Percentiles rank a stretch among this genome's conserved stretches.
Conservation (phyloP, 129 eudicot species). For the Flaveria trinervia region DNA sequence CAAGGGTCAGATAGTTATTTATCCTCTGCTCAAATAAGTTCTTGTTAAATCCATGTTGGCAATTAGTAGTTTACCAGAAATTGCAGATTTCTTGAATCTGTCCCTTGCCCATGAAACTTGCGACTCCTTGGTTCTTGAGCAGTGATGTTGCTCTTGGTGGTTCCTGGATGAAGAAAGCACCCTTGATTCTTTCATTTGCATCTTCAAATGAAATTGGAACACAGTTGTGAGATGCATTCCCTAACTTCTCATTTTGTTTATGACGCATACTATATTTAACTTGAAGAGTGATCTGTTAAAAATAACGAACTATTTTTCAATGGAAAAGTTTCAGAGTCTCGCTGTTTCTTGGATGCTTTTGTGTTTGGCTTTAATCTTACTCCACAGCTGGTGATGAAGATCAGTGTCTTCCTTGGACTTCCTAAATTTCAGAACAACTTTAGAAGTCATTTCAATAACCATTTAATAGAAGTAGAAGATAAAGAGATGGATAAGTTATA, state of each 20-base stretch:
- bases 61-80: constrained; percentile 32
- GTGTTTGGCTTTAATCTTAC: constrained; percentile 12
- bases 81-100: constrained; percentile 12
- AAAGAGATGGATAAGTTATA: constrained; percentile 24
- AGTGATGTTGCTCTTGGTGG: background rate
- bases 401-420: constrained; percentile 30
- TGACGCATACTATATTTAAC: constrained; percentile 11
- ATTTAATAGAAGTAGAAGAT: constrained; percentile 9
- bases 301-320: constrained; percentile 62
- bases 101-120: constrained; percentile 1
- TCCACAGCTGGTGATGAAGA: constrained; percentile 30
- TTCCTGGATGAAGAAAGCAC: constrained; percentile 22
- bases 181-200: background rate
- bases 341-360: constrained; percentile 27
- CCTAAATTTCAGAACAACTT: constrained; percentile 35
- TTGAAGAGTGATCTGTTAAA: constrained; percentile 35
- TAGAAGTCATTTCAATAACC: constrained; percentile 16
- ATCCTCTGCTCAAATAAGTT: background rate
- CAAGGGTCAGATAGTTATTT: constrained; percentile 11
- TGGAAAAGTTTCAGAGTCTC: constrained; percentile 29
- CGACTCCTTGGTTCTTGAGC: constrained; percentile 4
- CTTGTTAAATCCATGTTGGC: constrained; percentile 2
- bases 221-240: constrained; percentile 1
- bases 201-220: constrained; percentile 19
- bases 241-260: background rate